These are phyloP conservation scores for Saururus chinensis DNA, from an alignment of 164 flowering plant species.

Conservation along the genomic window DNA sequence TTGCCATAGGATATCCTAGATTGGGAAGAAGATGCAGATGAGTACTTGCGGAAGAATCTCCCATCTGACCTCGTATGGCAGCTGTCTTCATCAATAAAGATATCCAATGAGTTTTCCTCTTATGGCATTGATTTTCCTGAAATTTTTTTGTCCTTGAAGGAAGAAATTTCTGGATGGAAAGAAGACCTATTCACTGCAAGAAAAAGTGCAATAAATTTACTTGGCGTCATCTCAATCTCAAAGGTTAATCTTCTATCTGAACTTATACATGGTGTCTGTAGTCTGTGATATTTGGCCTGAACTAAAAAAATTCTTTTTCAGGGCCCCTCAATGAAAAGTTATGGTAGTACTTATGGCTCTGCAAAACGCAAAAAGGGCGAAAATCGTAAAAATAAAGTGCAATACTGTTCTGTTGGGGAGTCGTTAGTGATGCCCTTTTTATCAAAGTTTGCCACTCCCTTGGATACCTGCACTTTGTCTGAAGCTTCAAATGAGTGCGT, in stretches of 20 bases:
- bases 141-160: conserved; percentile 29
- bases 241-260: conserved; percentile 32
- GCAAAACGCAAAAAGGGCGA: conserved; percentile 69
- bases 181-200: conserved; percentile 71
- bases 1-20: conserved; percentile 44
- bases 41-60: conserved; percentile 71
- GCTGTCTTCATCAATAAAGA: background rate
- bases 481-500: conserved; percentile 38
- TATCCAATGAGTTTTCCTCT: background rate
- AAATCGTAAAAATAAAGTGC: conserved; percentile 37
- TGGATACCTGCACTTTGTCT: conserved; percentile 22
- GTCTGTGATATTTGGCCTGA: background rate
- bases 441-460: conserved; percentile 62
- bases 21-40: conserved; percentile 86
- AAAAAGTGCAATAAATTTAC: conserved; percentile 77
- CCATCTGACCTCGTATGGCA: conserved; percentile 66
- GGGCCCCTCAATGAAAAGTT: conserved; percentile 51
- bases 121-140: background rate
- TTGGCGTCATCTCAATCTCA: conserved; percentile 70
- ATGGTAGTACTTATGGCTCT: conserved; percentile 23
- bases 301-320: conserved; percentile 15
- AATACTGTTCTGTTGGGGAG: conserved; percentile 47
- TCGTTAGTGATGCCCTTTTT: conserved; percentile 69
- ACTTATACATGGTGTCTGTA: background rate
- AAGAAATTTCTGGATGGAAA: conserved; percentile 72